Evolutionary conservation across 1,284 basidiomycete genomes (phyloP).

Genomic region (Boletus sp.): DNA sequence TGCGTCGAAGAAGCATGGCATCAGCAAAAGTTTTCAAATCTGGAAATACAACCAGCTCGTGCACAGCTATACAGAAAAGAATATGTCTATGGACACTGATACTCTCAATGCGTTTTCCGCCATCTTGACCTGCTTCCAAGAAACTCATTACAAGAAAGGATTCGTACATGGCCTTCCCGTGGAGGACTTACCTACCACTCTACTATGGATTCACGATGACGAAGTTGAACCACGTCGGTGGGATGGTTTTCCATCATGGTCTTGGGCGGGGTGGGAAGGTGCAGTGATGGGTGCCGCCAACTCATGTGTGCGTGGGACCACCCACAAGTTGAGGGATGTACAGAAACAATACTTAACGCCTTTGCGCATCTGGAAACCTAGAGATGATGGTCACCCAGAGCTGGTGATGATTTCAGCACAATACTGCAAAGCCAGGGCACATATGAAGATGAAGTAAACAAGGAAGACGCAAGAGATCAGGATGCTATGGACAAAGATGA

Average conservation of each 20-base stretch:
- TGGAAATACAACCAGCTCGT: background rate
- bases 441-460: background rate
- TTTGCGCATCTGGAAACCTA: background rate
- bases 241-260: background rate
- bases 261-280: background rate
- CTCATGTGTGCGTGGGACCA: background rate
- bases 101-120: background rate
- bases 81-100: background rate
- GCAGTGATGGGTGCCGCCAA: background rate
- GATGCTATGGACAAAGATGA: no score
- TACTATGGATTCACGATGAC: background rate
- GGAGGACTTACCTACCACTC: background rate
- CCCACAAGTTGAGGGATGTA: background rate
- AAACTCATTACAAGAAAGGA: background rate
- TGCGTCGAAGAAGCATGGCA: background rate
- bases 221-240: background rate
- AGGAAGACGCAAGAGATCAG: background rate
- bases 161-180: background rate
- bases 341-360: background rate
- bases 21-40: background rate
- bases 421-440: background rate
- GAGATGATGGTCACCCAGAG: background rate
- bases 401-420: background rate
- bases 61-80: background rate
- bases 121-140: background rate